A percentile compares a stretch with the other conserved stretches of the same genome.
phyloP scores from a whole-genome alignment of 192 early-diverging fungal genomes.

The Podila minutissima region DNA sequence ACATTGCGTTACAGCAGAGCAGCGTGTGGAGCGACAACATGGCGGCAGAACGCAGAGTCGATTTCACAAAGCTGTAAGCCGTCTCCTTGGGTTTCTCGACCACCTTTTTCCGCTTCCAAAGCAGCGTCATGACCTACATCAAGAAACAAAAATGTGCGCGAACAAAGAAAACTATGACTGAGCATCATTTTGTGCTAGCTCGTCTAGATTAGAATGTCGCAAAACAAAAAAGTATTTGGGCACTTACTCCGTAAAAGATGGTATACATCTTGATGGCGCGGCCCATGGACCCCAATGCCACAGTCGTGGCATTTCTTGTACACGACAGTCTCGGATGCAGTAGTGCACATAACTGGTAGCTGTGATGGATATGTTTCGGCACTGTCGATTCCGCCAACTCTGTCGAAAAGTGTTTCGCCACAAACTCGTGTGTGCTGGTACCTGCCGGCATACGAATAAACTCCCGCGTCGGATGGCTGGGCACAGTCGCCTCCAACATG shows the following conservation, averaged over 20 bases:
- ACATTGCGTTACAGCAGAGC: constrained; percentile 59
- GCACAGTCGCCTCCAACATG: constrained; percentile 10
- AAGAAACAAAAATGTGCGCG: too few relatives aligned
- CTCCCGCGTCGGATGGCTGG: constrained; percentile 17
- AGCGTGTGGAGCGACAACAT: constrained; percentile 66
- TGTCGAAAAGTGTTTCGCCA: constrained; percentile 60
- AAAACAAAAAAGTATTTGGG: too few relatives aligned
- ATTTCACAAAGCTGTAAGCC: constrained; percentile 58
- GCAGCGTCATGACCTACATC: constrained; percentile 54
- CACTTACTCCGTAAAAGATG: constrained; percentile 65
- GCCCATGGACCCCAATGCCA: constrained; percentile 56
- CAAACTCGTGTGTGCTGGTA: constrained; percentile 58
- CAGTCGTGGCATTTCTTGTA: constrained; percentile 40
- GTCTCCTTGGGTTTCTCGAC: constrained; percentile 47
- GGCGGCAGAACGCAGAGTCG: constrained; percentile 64
- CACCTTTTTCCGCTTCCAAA: constrained; percentile 48
- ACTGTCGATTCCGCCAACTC: constrained; percentile 56
- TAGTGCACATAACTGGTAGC: constrained; percentile 65
- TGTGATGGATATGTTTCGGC: constrained; percentile 55
- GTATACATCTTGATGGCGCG: constrained; percentile 70
- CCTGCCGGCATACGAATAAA: constrained; percentile 56
- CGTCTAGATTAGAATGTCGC: too few relatives aligned
- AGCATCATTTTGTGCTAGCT: too few relatives aligned
- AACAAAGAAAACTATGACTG: too few relatives aligned
- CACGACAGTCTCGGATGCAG: constrained; percentile 70